Evolutionary conservation across 2,329 filamentous ascomycete species (phyloP).

Genomic region (Trichoderma arundinaceum): DNA sequence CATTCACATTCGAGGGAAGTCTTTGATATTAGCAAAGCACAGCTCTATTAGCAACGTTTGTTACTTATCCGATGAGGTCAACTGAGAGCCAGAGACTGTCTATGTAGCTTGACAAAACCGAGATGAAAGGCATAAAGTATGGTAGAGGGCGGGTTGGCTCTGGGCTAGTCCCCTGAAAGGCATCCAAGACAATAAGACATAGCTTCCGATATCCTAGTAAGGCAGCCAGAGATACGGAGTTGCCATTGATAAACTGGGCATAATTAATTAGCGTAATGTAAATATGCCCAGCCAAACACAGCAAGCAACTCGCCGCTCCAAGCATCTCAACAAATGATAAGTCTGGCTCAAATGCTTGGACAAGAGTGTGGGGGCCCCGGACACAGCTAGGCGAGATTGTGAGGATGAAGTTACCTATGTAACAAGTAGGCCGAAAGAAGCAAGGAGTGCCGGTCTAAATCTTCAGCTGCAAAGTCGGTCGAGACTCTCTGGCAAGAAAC

Average conservation of each 20-base stretch:
- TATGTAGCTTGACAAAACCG: too few relatives aligned
- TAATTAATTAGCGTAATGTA: neutral
- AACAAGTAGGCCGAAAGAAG: neutral
- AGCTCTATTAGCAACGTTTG: too few relatives aligned
- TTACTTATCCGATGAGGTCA: too few relatives aligned
- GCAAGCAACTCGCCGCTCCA: neutral
- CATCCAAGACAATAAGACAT: conserved; percentile 3
- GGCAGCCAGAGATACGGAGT: neutral
- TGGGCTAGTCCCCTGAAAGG: neutral
- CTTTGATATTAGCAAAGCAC: too few relatives aligned
- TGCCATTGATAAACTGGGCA: neutral
- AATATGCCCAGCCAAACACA: neutral
- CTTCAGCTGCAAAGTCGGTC: neutral
- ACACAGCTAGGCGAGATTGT: neutral
- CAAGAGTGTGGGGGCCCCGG: neutral
- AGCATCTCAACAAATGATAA: neutral
- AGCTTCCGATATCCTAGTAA: neutral
- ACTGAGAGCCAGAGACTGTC: too few relatives aligned
- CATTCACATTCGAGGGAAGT: too few relatives aligned
- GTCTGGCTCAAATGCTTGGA: neutral
- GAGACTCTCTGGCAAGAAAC: neutral
- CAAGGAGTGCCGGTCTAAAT: neutral
- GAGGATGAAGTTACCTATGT: neutral
- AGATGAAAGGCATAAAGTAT: too few relatives aligned
- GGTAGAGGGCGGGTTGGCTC: too few relatives aligned